Base-by-base conservation (phyloP, 164 flowering plant genomes). In the Vitis rotundifolia region DNA sequence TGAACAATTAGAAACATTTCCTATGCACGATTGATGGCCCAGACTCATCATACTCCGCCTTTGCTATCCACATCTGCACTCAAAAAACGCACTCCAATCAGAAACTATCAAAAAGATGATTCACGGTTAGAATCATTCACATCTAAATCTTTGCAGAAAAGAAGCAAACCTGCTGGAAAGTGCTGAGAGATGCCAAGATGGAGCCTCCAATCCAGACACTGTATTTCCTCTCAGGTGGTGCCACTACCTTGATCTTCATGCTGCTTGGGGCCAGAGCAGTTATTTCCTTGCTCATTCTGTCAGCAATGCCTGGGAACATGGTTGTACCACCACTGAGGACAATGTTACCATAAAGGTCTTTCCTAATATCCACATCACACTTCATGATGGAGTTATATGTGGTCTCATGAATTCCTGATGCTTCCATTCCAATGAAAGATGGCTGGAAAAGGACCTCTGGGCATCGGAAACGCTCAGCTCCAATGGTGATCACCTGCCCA, bases 151-250 rank as follows among this genome's bases (percentile, higher is more conserved):
- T 11, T 3, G 19, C 6, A 16, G 49, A 22, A 50, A 68, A 52
- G 52, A 15, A 67, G 67, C 67, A 3, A 47, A 88, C 90, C 90
- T 88, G 92, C 76, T 88, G 92, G 85, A 87, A 90, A 19, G 91
- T 89, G 82, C 93, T 89, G 28, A 89, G 84, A 53, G 93, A 89
- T 29, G 93, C 93, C 82, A 89, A 76, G 70, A 89, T 89, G 14
- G 93, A 89, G 11, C 95, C 95, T 71, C 92, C 92, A 70, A 87
- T 89, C 96, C 96, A 91, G 77, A 91, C 96, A 85, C 93, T 89
- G 81, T 91, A 91, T 71, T 91, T 91, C 80, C 96, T 89, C 84
- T 91, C 96, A 13, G 96, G 96, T 28, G 96, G 96, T 11, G 96
- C 91, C 28, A 91, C 96, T 64, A 91, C 93, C 82, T 91, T 91